A percentile compares a stretch with the other conserved stretches of the same genome.
phyloP scores from a whole-genome alignment of 2,329 filamentous ascomycete species.

The Microsporum ferrugineum region DNA sequence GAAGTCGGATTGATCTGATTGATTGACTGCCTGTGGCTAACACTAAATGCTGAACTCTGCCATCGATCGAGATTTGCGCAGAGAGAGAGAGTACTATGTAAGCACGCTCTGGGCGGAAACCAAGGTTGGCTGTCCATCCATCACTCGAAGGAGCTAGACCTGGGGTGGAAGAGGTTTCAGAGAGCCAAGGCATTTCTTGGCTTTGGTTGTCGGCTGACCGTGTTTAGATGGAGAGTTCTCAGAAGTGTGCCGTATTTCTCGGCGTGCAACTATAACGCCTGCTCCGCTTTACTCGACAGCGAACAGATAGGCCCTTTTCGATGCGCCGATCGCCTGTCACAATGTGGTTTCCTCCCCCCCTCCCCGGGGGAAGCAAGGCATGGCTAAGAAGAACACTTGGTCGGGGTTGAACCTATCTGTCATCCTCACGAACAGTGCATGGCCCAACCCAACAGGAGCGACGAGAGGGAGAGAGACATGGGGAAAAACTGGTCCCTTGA shows the following conservation, averaged over 20 bases:
- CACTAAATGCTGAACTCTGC: background rate
- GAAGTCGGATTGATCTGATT: background rate
- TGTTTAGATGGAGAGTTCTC: constrained; percentile 3
- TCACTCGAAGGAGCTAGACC: constrained; percentile 4
- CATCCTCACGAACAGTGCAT: background rate
- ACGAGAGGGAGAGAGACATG: background rate
- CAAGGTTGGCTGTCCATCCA: background rate
- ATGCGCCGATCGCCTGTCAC: background rate
- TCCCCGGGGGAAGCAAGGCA: background rate
- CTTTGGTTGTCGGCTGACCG: constrained; percentile 6
- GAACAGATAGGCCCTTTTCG: background rate
- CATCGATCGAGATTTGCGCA: background rate
- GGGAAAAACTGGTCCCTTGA: background rate
- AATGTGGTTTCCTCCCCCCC: background rate
- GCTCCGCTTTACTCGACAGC: constrained; percentile 25
- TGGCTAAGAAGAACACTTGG: background rate
- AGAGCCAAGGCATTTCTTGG: constrained; percentile 5
- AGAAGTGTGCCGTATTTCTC: background rate
- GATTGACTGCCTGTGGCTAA: background rate
- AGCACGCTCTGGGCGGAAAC: background rate
- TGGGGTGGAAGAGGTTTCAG: background rate
- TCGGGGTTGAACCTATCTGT: background rate
- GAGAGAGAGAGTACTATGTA: background rate
- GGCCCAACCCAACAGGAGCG: background rate
- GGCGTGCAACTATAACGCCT: constrained; percentile 25